Percentiles rank a stretch among this genome's conserved stretches.
Conservation (phyloP, 2,329 filamentous ascomycete species). For the Fusarium sp. region DNA sequence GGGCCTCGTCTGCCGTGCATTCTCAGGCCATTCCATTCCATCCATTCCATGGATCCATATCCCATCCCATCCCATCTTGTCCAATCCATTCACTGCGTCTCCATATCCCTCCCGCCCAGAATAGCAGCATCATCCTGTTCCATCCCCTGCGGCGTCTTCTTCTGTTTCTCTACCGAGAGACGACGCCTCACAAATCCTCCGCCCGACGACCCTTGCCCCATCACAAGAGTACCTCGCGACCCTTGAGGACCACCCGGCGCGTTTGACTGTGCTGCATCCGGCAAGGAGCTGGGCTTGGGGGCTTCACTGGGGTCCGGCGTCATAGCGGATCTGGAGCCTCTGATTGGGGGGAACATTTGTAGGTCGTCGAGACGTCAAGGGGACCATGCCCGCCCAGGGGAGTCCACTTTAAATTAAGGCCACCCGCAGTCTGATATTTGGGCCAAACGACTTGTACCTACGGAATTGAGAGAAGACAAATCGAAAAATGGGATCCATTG, state of each 20-base stretch:
- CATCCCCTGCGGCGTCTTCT: not conserved
- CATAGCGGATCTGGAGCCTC: slow-evolving; percentile 14
- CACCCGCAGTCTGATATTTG: slow-evolving; percentile 25
- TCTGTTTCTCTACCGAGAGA: slow-evolving; percentile 15
- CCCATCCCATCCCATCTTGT: not conserved
- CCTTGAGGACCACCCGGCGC: slow-evolving; percentile 11
- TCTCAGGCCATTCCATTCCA: slow-evolving; percentile 29
- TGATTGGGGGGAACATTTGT: slow-evolving; percentile 35
- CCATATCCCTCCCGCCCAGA: not conserved
- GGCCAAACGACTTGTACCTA: not conserved
- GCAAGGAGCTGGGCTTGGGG: slow-evolving; percentile 27
- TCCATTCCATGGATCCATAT: not conserved
- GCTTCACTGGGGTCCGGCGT: slow-evolving; percentile 14
- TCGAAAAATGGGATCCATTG: not conserved
- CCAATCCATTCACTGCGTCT: not conserved
- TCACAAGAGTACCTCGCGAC: slow-evolving; percentile 16
- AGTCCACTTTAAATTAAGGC: slow-evolving; percentile 37
- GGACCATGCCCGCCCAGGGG: slow-evolving; percentile 22
- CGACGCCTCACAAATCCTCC: slow-evolving; percentile 26
- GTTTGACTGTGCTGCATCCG: slow-evolving; percentile 35
- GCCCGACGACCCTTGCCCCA: slow-evolving; percentile 15
- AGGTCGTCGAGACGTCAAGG: slow-evolving; percentile 18
- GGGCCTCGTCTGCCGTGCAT: slow-evolving; percentile 2
- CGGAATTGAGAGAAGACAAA: not conserved
- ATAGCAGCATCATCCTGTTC: slow-evolving; percentile 7